These are phyloP conservation scores for Claviceps sp. DNA, from an alignment of 2,329 filamentous ascomycete genomes.

Conservation along the genomic window DNA sequence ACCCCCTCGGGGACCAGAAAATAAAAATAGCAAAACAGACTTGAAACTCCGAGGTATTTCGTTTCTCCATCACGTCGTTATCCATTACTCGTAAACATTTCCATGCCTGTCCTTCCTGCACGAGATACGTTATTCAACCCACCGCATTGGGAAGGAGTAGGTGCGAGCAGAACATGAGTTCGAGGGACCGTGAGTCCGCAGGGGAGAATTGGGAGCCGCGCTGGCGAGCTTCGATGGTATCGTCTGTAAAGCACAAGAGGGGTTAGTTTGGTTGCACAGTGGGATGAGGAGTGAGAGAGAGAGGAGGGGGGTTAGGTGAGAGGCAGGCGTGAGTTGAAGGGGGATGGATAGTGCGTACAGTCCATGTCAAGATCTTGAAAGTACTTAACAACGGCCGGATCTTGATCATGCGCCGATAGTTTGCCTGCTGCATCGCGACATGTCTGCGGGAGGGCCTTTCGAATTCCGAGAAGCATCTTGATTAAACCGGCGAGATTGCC, in stretches of 20 bases:
- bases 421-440: slow-evolving; percentile 32
- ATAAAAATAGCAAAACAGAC: neutral
- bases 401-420: slow-evolving; percentile 32
- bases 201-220: slow-evolving; percentile 38
- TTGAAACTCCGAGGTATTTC: slow-evolving; percentile 13
- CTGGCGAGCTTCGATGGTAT: slow-evolving; percentile 29
- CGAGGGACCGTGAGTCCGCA: slow-evolving; percentile 35
- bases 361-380: slow-evolving; percentile 44
- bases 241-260: slow-evolving; percentile 11
- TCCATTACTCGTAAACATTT: slow-evolving; percentile 11
- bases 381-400: slow-evolving; percentile 33
- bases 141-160: slow-evolving; percentile 27
- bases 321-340: neutral
- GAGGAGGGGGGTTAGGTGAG: too few relatives aligned
- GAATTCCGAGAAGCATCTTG: slow-evolving; percentile 48
- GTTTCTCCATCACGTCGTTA: slow-evolving; percentile 14
- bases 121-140: neutral
- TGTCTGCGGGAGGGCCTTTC: slow-evolving; percentile 44
- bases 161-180: slow-evolving; percentile 36
- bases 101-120: neutral
- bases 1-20: neutral
- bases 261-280: too few relatives aligned
- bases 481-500: slow-evolving; percentile 44
- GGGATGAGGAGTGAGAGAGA: neutral
- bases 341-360: slow-evolving; percentile 31